Evolutionary conservation across 1,139 yeast genomes (phyloP).

Genomic region (Suhomyces choctaworum): DNA sequence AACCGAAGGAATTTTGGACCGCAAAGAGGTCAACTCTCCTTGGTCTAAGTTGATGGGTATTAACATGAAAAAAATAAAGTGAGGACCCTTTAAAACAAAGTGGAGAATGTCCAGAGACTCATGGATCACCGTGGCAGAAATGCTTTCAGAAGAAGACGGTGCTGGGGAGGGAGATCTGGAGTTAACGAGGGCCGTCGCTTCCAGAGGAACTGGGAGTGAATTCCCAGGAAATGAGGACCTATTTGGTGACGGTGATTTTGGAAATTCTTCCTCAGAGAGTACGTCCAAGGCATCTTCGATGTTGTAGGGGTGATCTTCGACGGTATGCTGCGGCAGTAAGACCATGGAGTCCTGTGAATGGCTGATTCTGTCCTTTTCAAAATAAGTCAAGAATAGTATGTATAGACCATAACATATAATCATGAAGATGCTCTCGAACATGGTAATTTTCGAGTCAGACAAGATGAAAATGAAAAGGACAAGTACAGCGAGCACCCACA

Average conservation of each 20-base stretch:
- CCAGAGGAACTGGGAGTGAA: slow-evolving; percentile 2
- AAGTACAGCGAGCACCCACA: slow-evolving; percentile 38
- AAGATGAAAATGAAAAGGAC: slow-evolving; percentile 43
- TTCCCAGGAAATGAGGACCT: slow-evolving; percentile 1
- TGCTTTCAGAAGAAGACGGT: not conserved
- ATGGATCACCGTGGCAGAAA: not conserved
- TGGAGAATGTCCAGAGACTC: slow-evolving; percentile 14
- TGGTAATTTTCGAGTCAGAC: slow-evolving; percentile 51
- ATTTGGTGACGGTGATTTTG: slow-evolving; percentile 7
- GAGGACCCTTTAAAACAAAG: slow-evolving; percentile 18
- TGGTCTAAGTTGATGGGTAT: slow-evolving; percentile 21
- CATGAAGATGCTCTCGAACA: slow-evolving; percentile 49
- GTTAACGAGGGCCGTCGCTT: not conserved
- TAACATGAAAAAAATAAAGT: slow-evolving; percentile 21
- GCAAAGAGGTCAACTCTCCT: slow-evolving; percentile 7
- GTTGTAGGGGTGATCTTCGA: slow-evolving; percentile 20
- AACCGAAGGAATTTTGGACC: not conserved
- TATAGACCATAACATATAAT: slow-evolving; percentile 38
- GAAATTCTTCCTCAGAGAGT: slow-evolving; percentile 22
- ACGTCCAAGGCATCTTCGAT: slow-evolving; percentile 31
- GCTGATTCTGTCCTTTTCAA: slow-evolving; percentile 12
- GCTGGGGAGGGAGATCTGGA: slow-evolving; percentile 1
- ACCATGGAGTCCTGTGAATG: slow-evolving; percentile 7
- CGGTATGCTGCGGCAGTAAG: slow-evolving; percentile 5
- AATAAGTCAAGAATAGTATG: slow-evolving; percentile 21